Percentiles rank a stretch among this genome's conserved stretches.
phyloP scores from a whole-genome alignment of 805 yeast genomes.

The Starmerella apis region DNA sequence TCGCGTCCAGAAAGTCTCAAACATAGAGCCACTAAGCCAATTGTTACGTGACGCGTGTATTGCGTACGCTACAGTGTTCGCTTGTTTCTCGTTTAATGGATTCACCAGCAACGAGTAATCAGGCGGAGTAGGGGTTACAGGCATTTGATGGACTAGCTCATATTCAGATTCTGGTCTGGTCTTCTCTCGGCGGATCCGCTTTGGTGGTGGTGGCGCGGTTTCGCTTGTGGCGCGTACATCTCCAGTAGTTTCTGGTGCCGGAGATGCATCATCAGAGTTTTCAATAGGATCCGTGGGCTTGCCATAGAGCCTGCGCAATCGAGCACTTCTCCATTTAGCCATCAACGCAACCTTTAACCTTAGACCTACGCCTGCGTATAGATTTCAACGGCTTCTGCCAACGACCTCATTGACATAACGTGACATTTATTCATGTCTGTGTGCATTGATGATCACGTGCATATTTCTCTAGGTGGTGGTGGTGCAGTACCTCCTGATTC shows the following conservation, averaged over 20 bases:
- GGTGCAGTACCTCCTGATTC: too few relatives aligned
- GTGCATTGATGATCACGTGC: neutral
- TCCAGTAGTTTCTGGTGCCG: constrained; percentile 2
- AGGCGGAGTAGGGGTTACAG: constrained; percentile 56
- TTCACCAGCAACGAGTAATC: constrained; percentile 51
- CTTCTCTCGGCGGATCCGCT: constrained; percentile 24
- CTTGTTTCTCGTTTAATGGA: constrained; percentile 60
- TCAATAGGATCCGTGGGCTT: constrained; percentile 21
- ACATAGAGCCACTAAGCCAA: constrained; percentile 57
- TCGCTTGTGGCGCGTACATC: constrained; percentile 4
- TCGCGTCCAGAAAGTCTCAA: constrained; percentile 70
- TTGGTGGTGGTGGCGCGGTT: constrained; percentile 22
- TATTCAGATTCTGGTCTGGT: constrained; percentile 27
- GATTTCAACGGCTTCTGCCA: too few relatives aligned
- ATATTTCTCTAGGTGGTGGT: too few relatives aligned
- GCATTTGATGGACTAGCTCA: constrained; percentile 31
- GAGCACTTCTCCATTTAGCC: constrained; percentile 19
- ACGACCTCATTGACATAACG: too few relatives aligned
- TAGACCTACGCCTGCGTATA: neutral
- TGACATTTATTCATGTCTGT: too few relatives aligned
- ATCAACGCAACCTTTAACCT: neutral
- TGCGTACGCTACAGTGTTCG: constrained; percentile 41
- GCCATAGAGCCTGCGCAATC: constrained; percentile 21
- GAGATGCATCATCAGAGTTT: neutral
- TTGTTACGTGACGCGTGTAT: constrained; percentile 61